These are phyloP conservation scores for Cutaneotrichosporon spelunceum DNA, from an alignment of 1,284 basidiomycete species.

Conservation along the genomic window DNA sequence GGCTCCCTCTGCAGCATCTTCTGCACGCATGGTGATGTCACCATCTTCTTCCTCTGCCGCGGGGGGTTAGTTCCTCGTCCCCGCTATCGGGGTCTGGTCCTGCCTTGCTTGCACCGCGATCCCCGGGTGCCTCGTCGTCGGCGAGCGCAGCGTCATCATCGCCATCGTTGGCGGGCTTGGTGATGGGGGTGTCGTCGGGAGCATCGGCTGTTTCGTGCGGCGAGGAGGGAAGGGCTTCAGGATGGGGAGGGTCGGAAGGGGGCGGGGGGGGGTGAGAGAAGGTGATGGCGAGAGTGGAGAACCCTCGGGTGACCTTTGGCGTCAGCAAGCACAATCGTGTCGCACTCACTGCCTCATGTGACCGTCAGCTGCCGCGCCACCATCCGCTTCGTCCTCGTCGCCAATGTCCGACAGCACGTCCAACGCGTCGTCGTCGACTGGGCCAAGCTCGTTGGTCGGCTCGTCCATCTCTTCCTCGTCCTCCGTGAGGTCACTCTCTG, in stretches of 20 bases:
- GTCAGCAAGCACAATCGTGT: neutral
- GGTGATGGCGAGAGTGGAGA: constrained; percentile 25
- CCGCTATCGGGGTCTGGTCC: neutral
- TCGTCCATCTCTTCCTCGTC: constrained; percentile 22
- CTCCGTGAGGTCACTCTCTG: constrained; percentile 32
- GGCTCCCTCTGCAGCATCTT: constrained; percentile 5
- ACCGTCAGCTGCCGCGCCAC: neutral
- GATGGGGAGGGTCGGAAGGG: constrained; percentile 24
- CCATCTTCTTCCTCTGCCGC: constrained; percentile 26
- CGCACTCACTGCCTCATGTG: constrained; percentile 5
- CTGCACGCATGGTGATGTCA: constrained; percentile 29
- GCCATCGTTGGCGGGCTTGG: neutral
- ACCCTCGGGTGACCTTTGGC: neutral
- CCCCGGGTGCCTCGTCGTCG: constrained; percentile 1
- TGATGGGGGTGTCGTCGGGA: constrained; percentile 1
- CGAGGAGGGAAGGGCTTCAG: constrained; percentile 20
- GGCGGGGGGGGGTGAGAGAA: constrained; percentile 32
- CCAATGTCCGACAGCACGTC: constrained; percentile 11
- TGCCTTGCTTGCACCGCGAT: neutral
- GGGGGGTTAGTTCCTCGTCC: constrained; percentile 7
- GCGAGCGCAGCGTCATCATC: constrained; percentile 3
- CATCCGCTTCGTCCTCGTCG: constrained; percentile 14
- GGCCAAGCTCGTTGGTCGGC: constrained; percentile 6
- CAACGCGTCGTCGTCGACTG: constrained; percentile 9
- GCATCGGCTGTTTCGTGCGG: constrained; percentile 9